Base-by-base conservation (phyloP, 2,329 filamentous ascomycete species). In the Clonostachys sp. region DNA sequence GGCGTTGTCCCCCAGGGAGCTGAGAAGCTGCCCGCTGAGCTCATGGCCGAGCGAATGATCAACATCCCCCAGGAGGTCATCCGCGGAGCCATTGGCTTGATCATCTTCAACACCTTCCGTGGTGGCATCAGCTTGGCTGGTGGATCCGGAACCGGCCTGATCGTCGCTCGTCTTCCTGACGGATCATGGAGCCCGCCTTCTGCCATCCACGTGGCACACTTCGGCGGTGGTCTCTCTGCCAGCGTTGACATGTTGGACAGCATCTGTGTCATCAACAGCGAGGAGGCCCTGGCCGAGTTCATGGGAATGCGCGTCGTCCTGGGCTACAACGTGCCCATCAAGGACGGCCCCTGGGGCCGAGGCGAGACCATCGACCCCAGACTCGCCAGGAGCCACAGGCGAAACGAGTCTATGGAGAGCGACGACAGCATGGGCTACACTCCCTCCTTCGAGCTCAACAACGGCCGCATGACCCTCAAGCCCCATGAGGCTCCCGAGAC, bases 201-300 rank as follows among this genome's bases (percentile, higher is more conserved):
- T 0, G 90, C 87, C 34, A 91, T 95, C 59, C 78, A 91, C 65
- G 77, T 94, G 24, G 87, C 92, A 60, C 89, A 88, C 0, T 78
- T 89, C 2, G 89, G 87, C 5, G 78, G 90, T 2, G 90, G 90
- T 0, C 89, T 95, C 61, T 76, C 92, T 50, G 80, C 88, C 1
- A 90, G 90, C 12, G 78, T 92, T 12, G 90, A 95, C 63, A 90
- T 95, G 30, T 95, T 94, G 68, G 90, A 95, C 63, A 94, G 88
- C 56, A 88, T 95, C 4, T 82, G 91, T 20, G 86, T 95, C 35
- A 91, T 95, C 64, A 95, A 95, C 68, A 87, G 80, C 5, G 75
- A 80, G 40, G 78, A 87, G 54, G 89, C 89, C 0, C 72, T 95
- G 40, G 80, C 86, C 14, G 86, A 87, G 0, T 95, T 95, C 64